Percentiles rank a stretch among this genome's conserved stretches.
Evolutionary conservation across 2,329 filamentous ascomycete species (phyloP).

Genomic region (Fusarium decemcellulare): DNA sequence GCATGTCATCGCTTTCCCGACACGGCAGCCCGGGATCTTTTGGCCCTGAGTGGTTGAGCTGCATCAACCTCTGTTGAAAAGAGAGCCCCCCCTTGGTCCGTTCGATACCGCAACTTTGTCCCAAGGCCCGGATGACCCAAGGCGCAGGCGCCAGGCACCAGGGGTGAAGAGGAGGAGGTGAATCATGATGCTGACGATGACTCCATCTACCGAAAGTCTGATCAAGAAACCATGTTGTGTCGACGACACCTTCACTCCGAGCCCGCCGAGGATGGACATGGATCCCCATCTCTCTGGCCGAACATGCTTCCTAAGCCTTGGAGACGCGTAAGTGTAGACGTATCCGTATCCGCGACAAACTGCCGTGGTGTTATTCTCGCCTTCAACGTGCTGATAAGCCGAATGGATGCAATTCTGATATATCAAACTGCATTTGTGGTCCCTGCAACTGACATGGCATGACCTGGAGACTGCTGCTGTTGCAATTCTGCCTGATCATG

Average conservation of each 20-base stretch:
- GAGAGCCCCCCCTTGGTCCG: constrained; percentile 10
- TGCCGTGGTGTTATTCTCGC: too few species aligned
- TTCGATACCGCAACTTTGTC: constrained; percentile 36
- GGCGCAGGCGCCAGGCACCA: constrained; percentile 33
- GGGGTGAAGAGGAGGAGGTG: constrained; percentile 17
- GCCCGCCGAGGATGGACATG: neutral
- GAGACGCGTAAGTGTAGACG: constrained; percentile 19
- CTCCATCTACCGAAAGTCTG: constrained; percentile 22
- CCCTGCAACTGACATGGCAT: too few species aligned
- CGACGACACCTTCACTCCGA: too few species aligned
- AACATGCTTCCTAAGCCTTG: constrained; percentile 9
- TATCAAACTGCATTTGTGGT: too few species aligned
- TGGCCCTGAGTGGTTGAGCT: too few species aligned
- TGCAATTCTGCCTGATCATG: too few species aligned
- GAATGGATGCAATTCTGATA: too few species aligned
- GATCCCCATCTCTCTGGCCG: neutral
- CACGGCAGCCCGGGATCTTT: constrained; percentile 31
- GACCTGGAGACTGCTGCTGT: too few species aligned
- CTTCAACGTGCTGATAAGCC: neutral
- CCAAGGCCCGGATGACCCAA: neutral
- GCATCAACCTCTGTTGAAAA: too few species aligned
- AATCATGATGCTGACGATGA: constrained; percentile 18
- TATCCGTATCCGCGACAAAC: constrained; percentile 34
- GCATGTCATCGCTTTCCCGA: constrained; percentile 39
- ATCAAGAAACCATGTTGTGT: neutral